Conservation (phyloP, 2,329 filamentous ascomycete genomes). For the Neocatenulostroma microsporum region DNA sequence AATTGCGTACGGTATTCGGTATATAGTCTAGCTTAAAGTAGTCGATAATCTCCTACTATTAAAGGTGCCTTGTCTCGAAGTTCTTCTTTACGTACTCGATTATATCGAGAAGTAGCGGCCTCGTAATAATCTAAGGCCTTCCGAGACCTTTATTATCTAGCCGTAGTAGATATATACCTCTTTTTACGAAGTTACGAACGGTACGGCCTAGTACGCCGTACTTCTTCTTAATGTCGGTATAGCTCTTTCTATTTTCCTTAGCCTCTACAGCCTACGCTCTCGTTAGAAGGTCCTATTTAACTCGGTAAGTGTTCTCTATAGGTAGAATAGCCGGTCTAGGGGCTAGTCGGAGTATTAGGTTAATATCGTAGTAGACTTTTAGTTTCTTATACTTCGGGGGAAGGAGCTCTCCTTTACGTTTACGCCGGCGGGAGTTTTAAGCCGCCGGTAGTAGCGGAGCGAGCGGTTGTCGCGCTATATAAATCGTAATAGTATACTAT, state of each 20-base stretch:
- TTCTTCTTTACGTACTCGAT: neutral
- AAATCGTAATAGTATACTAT: too few relatives aligned
- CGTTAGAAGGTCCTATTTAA: neutral
- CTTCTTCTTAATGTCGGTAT: neutral
- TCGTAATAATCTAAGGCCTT: neutral
- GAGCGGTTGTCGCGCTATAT: neutral
- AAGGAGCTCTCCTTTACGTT: conserved; percentile 1
- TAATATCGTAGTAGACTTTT: neutral
- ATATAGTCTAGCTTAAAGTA: neutral
- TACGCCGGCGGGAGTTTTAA: neutral
- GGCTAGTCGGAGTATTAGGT: neutral
- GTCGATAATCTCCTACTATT: neutral
- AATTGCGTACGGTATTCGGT: neutral
- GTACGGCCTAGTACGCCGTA: neutral
- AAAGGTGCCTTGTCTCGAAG: neutral
- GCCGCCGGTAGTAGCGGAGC: neutral
- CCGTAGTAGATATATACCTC: neutral
- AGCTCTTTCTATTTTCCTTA: neutral
- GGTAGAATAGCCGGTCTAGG: neutral
- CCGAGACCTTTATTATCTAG: neutral
- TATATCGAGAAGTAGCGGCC: neutral
- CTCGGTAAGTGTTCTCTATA: neutral
- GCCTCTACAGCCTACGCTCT: neutral
- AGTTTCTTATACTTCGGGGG: neutral
- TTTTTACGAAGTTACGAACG: neutral